Percentiles rank a stretch among this genome's conserved stretches.
Conservation (phyloP, 345 rosid genomes). For the Punica granatum region DNA sequence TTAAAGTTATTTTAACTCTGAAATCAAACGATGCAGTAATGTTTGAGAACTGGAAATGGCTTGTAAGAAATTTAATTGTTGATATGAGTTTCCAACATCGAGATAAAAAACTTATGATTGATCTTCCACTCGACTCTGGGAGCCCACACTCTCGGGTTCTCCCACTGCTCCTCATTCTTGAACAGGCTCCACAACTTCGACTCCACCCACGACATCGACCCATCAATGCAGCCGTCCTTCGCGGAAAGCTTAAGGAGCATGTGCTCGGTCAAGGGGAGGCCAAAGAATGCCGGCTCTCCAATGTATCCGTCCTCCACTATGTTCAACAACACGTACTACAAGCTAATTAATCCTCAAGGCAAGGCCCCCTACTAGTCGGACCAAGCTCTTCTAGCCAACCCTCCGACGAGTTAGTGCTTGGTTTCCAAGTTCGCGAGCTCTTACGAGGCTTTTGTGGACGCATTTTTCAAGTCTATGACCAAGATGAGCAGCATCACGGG, state of each 20-base stretch:
- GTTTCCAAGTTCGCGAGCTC: slow-evolving; percentile 52
- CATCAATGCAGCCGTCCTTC: slow-evolving; percentile 53
- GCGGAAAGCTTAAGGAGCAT: slow-evolving; percentile 41
- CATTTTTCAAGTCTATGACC: slow-evolving; percentile 66
- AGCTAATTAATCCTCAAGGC: slow-evolving; percentile 57
- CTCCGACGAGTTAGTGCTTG: slow-evolving; percentile 37
- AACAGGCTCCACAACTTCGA: slow-evolving; percentile 75
- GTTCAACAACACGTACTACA: slow-evolving; percentile 65
- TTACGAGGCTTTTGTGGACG: slow-evolving; percentile 33
- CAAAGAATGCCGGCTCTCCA: slow-evolving; percentile 50
- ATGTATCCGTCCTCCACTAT: slow-evolving; percentile 31
- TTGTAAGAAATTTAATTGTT: slow-evolving; percentile 14
- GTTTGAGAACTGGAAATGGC: too few species aligned
- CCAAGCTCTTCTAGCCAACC: slow-evolving; percentile 51
- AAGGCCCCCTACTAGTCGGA: slow-evolving; percentile 66
- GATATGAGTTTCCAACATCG: too few species aligned
- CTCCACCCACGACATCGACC: slow-evolving; percentile 43
- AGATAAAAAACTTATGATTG: neutral
- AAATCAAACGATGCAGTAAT: too few species aligned
- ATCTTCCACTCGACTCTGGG: slow-evolving; percentile 20
- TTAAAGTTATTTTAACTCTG: too few species aligned
- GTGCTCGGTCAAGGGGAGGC: slow-evolving; percentile 58
- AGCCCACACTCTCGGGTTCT: slow-evolving; percentile 81
- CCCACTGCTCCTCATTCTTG: slow-evolving; percentile 83
- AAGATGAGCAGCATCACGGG: slow-evolving; percentile 78